These are phyloP conservation scores for Yamadazyma scolyti DNA, from an alignment of 805 yeast genomes.

Conservation along the genomic window DNA sequence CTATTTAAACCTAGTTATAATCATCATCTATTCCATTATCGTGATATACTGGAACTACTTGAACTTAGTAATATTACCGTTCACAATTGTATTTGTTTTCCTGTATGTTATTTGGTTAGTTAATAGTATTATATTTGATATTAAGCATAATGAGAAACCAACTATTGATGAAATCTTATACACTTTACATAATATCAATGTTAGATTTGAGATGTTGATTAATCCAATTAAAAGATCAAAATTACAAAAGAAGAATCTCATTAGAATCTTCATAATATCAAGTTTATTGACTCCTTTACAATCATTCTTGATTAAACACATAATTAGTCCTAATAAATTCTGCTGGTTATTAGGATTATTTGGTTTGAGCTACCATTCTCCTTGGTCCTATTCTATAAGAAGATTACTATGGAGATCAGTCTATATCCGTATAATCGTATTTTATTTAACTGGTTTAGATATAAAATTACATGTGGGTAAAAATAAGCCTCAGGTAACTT, in stretches of 20 bases:
- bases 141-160: slow-evolving; percentile 42
- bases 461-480: slow-evolving; percentile 11
- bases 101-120: slow-evolving; percentile 44
- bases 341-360: slow-evolving; percentile 36
- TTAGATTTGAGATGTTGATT: slow-evolving; percentile 38
- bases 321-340: slow-evolving; percentile 30
- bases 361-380: slow-evolving; percentile 42
- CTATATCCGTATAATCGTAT: slow-evolving; percentile 33
- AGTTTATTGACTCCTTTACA: slow-evolving; percentile 43
- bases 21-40: slow-evolving; percentile 34
- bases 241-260: slow-evolving; percentile 21
- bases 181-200: slow-evolving; percentile 43
- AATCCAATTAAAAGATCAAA: slow-evolving; percentile 34
- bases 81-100: slow-evolving; percentile 30
- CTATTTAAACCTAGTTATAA: slow-evolving; percentile 41
- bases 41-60: slow-evolving; percentile 43
- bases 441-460: slow-evolving; percentile 40
- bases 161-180: slow-evolving; percentile 51
- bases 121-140: slow-evolving; percentile 39
- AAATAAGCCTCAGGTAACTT: slow-evolving; percentile 16
- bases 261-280: slow-evolving; percentile 27
- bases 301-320: slow-evolving; percentile 25
- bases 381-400: slow-evolving; percentile 44
- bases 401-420: slow-evolving; percentile 50
- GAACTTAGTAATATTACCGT: slow-evolving; percentile 35